phyloP scores from a whole-genome alignment of 371 early-diverging fungal species.

The Dichotomocladium elegans region DNA sequence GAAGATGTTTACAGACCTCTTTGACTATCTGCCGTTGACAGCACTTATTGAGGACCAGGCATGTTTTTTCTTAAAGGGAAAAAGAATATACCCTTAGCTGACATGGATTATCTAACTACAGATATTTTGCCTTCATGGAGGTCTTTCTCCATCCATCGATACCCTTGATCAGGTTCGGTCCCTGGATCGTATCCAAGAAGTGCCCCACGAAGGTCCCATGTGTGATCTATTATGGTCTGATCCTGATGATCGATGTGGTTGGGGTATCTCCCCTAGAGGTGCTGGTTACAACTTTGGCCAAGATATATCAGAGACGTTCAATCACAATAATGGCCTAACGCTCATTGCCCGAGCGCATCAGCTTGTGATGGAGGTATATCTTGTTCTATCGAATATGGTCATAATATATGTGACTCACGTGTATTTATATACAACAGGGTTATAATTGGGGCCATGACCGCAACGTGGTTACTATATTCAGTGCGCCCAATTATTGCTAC shows the following conservation, averaged over 20 bases:
- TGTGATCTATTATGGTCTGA: constrained; percentile 99
- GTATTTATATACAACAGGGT: constrained; percentile 56
- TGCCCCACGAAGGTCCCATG: constrained; percentile 99
- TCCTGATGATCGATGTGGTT: constrained; percentile 97
- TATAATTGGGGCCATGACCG: constrained; percentile 98
- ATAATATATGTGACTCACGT: not conserved
- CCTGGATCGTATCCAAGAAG: constrained; percentile 97
- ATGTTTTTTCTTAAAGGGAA: not conserved
- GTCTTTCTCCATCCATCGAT: constrained; percentile 95
- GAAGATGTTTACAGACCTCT: constrained; percentile 98
- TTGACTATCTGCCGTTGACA: constrained; percentile 97
- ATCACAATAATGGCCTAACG: constrained; percentile 92
- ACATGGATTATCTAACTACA: not conserved
- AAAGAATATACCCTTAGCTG: not conserved
- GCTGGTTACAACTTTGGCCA: constrained; percentile 99
- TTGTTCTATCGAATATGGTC: not conserved
- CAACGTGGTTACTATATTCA: constrained; percentile 99
- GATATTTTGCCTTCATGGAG: constrained; percentile 99
- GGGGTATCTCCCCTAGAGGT: constrained; percentile 97
- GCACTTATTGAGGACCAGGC: constrained; percentile 72
- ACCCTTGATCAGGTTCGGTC: constrained; percentile 97
- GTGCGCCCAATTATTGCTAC: constrained; percentile 99
- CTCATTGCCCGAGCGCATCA: constrained; percentile 97
- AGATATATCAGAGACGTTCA: constrained; percentile 96
- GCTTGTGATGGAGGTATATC: constrained; percentile 73